Conservation (phyloP, 2,329 filamentous ascomycete genomes). For the Xylariomycetidae sp. region DNA sequence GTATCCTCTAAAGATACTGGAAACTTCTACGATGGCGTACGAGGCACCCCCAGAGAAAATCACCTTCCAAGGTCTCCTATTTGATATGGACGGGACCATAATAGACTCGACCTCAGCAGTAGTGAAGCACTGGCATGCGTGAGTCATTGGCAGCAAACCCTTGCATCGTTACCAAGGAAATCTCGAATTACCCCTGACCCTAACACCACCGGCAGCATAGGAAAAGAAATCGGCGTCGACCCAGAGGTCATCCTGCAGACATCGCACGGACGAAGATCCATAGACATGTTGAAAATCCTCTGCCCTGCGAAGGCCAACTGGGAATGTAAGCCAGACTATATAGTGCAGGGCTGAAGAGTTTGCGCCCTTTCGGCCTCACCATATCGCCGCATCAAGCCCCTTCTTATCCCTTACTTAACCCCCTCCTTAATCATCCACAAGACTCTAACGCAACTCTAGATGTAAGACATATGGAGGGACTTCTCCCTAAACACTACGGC, state of each 20-base stretch:
- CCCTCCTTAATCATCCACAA: constrained; percentile 3
- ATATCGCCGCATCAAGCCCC: too few relatives aligned
- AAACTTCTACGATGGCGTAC: constrained; percentile 30
- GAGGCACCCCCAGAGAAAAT: constrained; percentile 40
- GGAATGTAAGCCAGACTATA: constrained; percentile 69
- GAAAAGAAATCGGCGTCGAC: constrained; percentile 76
- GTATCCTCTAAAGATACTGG: neutral
- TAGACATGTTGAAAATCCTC: constrained; percentile 77
- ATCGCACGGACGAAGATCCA: constrained; percentile 84
- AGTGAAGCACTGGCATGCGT: constrained; percentile 72
- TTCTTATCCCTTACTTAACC: too few relatives aligned
- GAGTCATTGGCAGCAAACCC: constrained; percentile 20
- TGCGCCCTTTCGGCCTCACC: too few relatives aligned
- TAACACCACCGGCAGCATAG: constrained; percentile 51
- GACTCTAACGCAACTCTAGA: constrained; percentile 45
- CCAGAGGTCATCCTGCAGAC: constrained; percentile 82
- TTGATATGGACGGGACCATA: constrained; percentile 80
- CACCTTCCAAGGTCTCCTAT: constrained; percentile 54
- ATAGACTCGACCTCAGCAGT: constrained; percentile 78
- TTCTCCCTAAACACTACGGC: constrained; percentile 73
- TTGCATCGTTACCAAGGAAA: constrained; percentile 1
- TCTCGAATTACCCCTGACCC: constrained; percentile 5
- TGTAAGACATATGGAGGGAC: constrained; percentile 71
- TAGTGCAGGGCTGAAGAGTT: too few relatives aligned
- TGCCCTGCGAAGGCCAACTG: constrained; percentile 83